Evolutionary conservation across 176 grass and related monocot genomes (phyloP).

Genomic region (Paspalum vaginatum): DNA sequence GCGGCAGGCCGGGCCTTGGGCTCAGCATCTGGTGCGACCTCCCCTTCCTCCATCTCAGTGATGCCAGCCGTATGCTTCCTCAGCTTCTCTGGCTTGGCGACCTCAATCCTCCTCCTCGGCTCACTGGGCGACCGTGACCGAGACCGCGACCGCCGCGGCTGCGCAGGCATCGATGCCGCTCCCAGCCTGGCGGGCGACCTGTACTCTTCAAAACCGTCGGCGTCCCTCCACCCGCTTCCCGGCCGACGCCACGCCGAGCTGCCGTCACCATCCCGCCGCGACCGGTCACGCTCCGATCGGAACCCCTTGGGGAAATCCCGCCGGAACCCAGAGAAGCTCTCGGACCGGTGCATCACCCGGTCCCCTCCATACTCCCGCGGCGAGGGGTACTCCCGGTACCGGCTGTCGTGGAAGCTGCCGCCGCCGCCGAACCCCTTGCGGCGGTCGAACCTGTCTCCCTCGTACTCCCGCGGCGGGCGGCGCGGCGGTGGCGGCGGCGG

Average conservation of each 20-base stretch:
- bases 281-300: constrained; percentile 75
- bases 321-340: constrained; percentile 81
- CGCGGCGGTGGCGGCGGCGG: constrained; percentile 33
- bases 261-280: constrained; percentile 53
- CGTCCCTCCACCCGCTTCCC: constrained; percentile 44
- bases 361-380: constrained; percentile 52
- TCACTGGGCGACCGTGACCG: constrained; percentile 41
- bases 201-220: constrained; percentile 37
- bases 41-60: constrained; percentile 91
- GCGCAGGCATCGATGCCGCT: constrained; percentile 41
- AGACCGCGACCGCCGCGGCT: constrained; percentile 36
- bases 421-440: constrained; percentile 51
- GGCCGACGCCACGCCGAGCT: constrained; percentile 60
- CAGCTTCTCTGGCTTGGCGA: constrained; percentile 40
- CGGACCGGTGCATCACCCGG: constrained; percentile 61
- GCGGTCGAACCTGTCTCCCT: constrained; percentile 57
- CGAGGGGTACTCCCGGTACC: constrained; percentile 63
- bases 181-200: constrained; percentile 34
- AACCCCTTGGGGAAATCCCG: constrained; percentile 90
- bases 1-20: constrained; percentile 40
- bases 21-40: constrained; percentile 69
- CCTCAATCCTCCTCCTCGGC: constrained; percentile 45
- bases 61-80: constrained; percentile 44
- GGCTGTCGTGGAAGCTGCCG: constrained; percentile 41
- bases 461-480: constrained; percentile 43